Evolutionary conservation across 208 protist species (phyloP).

Genomic region (Leptomonas pyrrhocoris): DNA sequence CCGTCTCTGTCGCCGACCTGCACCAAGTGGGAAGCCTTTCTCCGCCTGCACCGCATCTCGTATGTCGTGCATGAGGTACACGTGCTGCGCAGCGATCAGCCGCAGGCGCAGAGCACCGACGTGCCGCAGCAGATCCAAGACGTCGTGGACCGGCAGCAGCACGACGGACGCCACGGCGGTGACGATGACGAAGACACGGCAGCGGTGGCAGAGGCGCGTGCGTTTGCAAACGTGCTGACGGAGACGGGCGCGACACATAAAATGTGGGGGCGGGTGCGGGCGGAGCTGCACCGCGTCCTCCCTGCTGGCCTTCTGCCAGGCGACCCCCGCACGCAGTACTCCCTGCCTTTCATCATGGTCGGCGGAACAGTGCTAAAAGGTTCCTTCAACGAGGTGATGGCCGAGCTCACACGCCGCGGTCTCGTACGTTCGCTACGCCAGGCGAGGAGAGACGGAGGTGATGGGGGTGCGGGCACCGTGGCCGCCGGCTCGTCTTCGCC

Average conservation of each 20-base stretch:
- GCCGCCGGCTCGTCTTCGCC: neutral
- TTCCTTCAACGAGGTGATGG: constrained; percentile 13
- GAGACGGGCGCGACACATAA: constrained; percentile 6
- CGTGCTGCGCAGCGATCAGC: constrained; percentile 30
- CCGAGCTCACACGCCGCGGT: constrained; percentile 6
- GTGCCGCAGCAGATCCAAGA: constrained; percentile 21
- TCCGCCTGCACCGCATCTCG: constrained; percentile 49
- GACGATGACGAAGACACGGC: neutral
- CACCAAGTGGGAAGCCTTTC: constrained; percentile 51
- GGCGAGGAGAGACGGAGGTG: neutral
- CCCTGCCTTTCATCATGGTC: constrained; percentile 22
- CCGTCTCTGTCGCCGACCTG: constrained; percentile 40
- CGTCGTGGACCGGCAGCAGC: constrained; percentile 1
- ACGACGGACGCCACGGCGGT: neutral
- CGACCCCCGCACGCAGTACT: constrained; percentile 13
- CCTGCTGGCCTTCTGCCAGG: constrained; percentile 3
- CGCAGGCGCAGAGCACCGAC: constrained; percentile 24
- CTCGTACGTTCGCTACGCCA: neutral
- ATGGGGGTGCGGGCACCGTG: neutral
- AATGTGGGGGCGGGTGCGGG: neutral
- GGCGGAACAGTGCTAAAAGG: constrained; percentile 16
- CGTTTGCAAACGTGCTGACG: constrained; percentile 5
- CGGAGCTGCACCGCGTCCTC: neutral
- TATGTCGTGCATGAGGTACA: constrained; percentile 41
- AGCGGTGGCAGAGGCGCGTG: constrained; percentile 2